phyloP scores from a whole-genome alignment of 495 filamentous ascomycete species.

The Hyaloscypha finlandica region DNA sequence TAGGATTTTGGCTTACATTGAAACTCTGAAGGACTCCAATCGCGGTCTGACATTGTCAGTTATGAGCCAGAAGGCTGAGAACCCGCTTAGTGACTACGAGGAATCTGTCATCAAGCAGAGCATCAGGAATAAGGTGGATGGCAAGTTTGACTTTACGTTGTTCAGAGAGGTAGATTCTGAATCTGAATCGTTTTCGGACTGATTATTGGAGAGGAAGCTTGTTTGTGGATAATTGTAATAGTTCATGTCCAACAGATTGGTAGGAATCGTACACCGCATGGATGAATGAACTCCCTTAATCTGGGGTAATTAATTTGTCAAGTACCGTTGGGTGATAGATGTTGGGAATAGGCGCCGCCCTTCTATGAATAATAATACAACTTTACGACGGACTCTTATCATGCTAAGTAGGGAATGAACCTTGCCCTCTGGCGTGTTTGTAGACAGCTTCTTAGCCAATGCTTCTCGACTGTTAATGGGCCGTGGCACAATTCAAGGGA shows the following conservation, averaged over 20 bases:
- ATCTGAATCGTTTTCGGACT: constrained; percentile 38
- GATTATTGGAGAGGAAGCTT: background rate
- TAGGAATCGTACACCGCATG: background rate
- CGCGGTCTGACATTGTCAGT: constrained; percentile 43
- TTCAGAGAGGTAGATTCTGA: constrained; percentile 37
- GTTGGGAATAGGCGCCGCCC: background rate
- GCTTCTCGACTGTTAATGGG: too few species aligned
- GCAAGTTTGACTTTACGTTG: constrained; percentile 46
- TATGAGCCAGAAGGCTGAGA: constrained; percentile 38
- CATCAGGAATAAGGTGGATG: constrained; percentile 39
- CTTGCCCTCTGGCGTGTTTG: too few species aligned
- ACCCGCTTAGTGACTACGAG: constrained; percentile 38
- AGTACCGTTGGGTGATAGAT: background rate
- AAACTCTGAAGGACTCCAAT: constrained; percentile 34
- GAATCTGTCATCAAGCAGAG: constrained; percentile 41
- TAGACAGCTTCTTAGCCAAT: too few species aligned
- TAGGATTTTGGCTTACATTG: constrained; percentile 49
- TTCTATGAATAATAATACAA: background rate
- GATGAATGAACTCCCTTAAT: background rate
- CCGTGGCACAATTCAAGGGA: too few species aligned
- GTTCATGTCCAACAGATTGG: background rate
- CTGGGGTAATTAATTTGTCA: background rate
- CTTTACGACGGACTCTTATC: too few species aligned
- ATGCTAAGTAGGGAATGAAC: too few species aligned
- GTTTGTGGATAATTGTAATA: background rate